A percentile compares a stretch with the other conserved stretches of the same genome.
These are phyloP conservation scores for Ceratocystis papillata DNA, from an alignment of 2,329 filamentous ascomycete species.

Conservation along the genomic window DNA sequence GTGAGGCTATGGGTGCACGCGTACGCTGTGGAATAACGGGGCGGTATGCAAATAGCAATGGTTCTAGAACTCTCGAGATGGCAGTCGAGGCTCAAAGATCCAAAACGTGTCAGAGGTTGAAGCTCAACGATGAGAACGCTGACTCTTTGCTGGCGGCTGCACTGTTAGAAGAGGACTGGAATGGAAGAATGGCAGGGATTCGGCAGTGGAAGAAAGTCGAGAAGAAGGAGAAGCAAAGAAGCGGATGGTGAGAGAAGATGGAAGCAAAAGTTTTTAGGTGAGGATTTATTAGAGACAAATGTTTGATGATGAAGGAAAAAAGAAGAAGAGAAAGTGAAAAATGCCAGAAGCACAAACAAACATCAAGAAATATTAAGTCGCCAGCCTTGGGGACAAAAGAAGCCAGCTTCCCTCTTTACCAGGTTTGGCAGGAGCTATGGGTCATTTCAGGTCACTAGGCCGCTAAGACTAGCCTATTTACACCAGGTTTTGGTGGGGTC, in stretches of 20 bases:
- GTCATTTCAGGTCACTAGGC: neutral
- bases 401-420: conserved; percentile 12
- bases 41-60: neutral
- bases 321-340: conserved; percentile 14
- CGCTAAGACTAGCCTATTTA: neutral
- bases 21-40: neutral
- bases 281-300: conserved; percentile 1
- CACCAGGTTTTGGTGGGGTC: neutral
- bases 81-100: neutral
- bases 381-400: conserved; percentile 8
- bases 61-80: neutral
- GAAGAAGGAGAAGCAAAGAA: conserved; percentile 3
- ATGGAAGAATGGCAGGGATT: conserved; percentile 1
- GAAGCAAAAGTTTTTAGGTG: conserved; percentile 10
- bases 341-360: conserved; percentile 13
- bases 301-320: conserved; percentile 2
- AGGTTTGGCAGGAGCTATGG: conserved; percentile 8
- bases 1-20: neutral
- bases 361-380: neutral
- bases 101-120: neutral
- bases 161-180: neutral
- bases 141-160: neutral
- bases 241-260: neutral
- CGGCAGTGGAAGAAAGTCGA: neutral
- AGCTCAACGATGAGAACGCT: neutral